A percentile compares a stretch with the other conserved stretches of the same genome.
Evolutionary conservation across 2,329 filamentous ascomycete genomes (phyloP).

Genomic region (Aspergillus fructus): DNA sequence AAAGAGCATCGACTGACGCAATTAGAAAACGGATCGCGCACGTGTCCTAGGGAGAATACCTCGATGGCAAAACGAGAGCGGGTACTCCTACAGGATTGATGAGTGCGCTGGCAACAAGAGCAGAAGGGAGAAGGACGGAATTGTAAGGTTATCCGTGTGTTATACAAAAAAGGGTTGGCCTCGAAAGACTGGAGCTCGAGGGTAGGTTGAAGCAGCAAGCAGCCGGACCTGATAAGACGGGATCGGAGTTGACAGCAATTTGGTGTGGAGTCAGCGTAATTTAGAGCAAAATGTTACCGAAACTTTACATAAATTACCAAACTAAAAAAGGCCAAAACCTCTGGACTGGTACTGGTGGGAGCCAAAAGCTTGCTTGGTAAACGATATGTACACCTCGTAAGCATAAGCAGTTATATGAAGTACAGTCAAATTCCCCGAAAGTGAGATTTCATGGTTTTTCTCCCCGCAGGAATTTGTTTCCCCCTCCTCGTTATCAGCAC

Average conservation of each 20-base stretch:
- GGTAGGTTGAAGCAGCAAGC: background rate
- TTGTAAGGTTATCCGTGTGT: background rate
- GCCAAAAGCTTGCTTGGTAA: background rate
- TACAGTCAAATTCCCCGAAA: background rate
- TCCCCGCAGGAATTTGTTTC: background rate
- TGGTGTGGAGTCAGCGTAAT: background rate
- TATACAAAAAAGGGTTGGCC: background rate
- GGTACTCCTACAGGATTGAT: conserved; percentile 12
- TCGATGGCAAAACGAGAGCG: conserved; percentile 11
- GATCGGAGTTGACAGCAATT: background rate
- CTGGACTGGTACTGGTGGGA: background rate
- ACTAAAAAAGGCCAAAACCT: background rate
- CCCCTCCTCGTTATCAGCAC: conserved; percentile 22
- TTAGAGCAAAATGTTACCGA: background rate
- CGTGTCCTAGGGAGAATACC: conserved; percentile 16
- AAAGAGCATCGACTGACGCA: conserved; percentile 35
- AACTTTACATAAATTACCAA: conserved; percentile 1
- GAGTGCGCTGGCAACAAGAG: background rate
- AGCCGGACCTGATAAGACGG: conserved; percentile 1
- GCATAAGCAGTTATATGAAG: background rate
- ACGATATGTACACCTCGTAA: background rate
- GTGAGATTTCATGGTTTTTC: background rate
- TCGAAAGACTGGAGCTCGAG: background rate
- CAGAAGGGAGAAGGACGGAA: conserved; percentile 1
- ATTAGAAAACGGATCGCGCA: conserved; percentile 14